These are phyloP conservation scores for Galeopsis tetrahit DNA, from an alignment of 257 asterid genomes.

Conservation along the genomic window DNA sequence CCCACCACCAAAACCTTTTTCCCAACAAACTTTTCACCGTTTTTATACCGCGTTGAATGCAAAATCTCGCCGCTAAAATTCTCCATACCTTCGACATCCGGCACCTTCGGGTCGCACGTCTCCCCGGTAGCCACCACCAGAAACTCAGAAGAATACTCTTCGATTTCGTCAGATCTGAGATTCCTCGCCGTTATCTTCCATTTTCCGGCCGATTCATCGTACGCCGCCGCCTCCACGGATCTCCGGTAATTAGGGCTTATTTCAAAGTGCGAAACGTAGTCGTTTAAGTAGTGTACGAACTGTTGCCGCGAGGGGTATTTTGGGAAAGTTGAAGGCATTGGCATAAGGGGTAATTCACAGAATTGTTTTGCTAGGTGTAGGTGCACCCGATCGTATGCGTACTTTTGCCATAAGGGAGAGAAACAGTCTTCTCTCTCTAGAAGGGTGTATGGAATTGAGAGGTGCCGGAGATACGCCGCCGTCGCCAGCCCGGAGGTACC, in stretches of 20 bases:
- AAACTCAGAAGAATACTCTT: slow-evolving; percentile 53
- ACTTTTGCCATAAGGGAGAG: slow-evolving; percentile 74
- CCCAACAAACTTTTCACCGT: slow-evolving; percentile 46
- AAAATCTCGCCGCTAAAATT: slow-evolving; percentile 59
- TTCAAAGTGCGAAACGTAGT: slow-evolving; percentile 55
- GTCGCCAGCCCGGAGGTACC: slow-evolving; percentile 81
- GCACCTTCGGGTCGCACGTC: slow-evolving; percentile 54
- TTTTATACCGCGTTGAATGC: slow-evolving; percentile 66
- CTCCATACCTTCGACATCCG: slow-evolving; percentile 55
- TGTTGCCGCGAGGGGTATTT: slow-evolving; percentile 42
- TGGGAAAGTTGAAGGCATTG: slow-evolving; percentile 56
- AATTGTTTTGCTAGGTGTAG: slow-evolving; percentile 68
- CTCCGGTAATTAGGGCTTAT: slow-evolving; percentile 47
- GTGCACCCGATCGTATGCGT: slow-evolving; percentile 74
- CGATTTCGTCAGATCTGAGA: slow-evolving; percentile 36
- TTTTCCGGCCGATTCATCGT: slow-evolving; percentile 33
- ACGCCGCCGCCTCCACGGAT: slow-evolving; percentile 53
- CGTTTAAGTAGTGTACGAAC: slow-evolving; percentile 57
- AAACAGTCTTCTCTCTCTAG: slow-evolving; percentile 75
- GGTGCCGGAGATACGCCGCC: slow-evolving; percentile 60
- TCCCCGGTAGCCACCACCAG: slow-evolving; percentile 83
- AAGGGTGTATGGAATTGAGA: slow-evolving; percentile 58
- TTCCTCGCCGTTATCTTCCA: slow-evolving; percentile 59
- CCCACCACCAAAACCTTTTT: slow-evolving; percentile 75
- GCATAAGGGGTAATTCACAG: slow-evolving; percentile 59